Percentiles rank a stretch among this genome's conserved stretches.
Evolutionary conservation across 2,329 filamentous ascomycete species (phyloP).

Genomic region (Cladosporium cucumerinum): DNA sequence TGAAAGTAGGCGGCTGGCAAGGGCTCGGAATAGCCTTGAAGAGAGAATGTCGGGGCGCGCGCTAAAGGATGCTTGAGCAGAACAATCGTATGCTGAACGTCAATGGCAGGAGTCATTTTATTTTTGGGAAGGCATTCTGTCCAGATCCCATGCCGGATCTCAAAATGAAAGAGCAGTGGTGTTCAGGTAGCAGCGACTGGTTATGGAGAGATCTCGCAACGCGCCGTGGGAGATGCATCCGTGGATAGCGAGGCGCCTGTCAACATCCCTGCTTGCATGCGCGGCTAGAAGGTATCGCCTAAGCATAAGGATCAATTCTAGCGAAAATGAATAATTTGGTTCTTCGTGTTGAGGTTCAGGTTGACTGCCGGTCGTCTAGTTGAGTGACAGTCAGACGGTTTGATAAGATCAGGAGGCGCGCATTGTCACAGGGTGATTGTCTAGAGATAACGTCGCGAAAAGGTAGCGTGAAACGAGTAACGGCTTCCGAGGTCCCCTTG

Average conservation of each 20-base stretch:
- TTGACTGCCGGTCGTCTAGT: neutral
- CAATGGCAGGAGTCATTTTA: neutral
- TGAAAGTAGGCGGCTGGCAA: neutral
- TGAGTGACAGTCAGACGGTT: neutral
- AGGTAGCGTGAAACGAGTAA: neutral
- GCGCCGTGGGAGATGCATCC: neutral
- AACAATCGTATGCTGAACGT: neutral
- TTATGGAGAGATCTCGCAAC: neutral
- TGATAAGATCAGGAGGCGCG: neutral
- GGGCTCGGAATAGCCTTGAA: neutral
- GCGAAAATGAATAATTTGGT: neutral
- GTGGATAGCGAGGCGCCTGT: constrained; percentile 2
- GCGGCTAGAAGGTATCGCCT: neutral
- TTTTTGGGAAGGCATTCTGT: neutral
- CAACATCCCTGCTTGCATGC: constrained; percentile 1
- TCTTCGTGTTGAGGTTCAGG: neutral
- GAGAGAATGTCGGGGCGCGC: neutral
- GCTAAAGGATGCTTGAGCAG: neutral
- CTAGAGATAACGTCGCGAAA: neutral
- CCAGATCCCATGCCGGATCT: neutral
- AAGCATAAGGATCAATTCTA: neutral
- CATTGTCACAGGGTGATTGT: neutral
- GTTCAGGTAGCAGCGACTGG: constrained; percentile 4
- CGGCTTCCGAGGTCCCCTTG: neutral
- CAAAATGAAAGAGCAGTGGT: neutral